Base-by-base conservation (phyloP, 169 alveolate genomes). In the Theileria sp. region DNA sequence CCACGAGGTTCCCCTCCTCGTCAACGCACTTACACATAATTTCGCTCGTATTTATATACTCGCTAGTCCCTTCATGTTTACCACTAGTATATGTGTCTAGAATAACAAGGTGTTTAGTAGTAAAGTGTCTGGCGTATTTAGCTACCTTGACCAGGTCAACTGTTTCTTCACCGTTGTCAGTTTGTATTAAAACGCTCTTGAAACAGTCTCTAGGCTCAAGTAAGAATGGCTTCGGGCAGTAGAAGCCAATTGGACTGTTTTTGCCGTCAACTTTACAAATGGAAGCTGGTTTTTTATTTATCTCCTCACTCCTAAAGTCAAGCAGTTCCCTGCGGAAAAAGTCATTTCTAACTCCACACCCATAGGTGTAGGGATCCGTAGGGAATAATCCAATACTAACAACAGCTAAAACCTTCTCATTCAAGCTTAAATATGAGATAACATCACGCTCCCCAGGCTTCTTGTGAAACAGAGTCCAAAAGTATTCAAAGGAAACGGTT, bases 311-410 rank as follows among this genome's bases (percentile, higher is more conserved):
- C 38, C 81, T 10, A n/a, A 23, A 28, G 71, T 26, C 80, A 25
- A 21, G 15, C n/a, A 17, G 54, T 1, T 79, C 79, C 58, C n/a
- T 13, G 1, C 65, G 50, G 71, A 82, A 82, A 71, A 82, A 0
- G 64, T 54, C 69, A 66, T 79, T 71, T 26, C 76, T 71, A 26
- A 62, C 77, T 25, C 87, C 87, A 64, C 91, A 85, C 4, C 91
- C 91, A 62, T 64, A 75, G 3, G 87, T 85, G 76, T 71, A 85
- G 23, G 91, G 91, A 26, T 85, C 91, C 0, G 91, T 85, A 19
- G 91, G 87, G 0, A 85, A 9, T 6, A 85, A 8, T 7, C 78
- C 80, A 17, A 74, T 44, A 25, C 32, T 44, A 26, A 74, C 61
- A 2, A 51, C 44, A 30, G 77, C 71, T 9, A 17, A 3, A 19